A percentile compares a stretch with the other conserved stretches of the same genome.
phyloP scores from a whole-genome alignment of 1,284 basidiomycete species.

The Cyathus pygmaeus region DNA sequence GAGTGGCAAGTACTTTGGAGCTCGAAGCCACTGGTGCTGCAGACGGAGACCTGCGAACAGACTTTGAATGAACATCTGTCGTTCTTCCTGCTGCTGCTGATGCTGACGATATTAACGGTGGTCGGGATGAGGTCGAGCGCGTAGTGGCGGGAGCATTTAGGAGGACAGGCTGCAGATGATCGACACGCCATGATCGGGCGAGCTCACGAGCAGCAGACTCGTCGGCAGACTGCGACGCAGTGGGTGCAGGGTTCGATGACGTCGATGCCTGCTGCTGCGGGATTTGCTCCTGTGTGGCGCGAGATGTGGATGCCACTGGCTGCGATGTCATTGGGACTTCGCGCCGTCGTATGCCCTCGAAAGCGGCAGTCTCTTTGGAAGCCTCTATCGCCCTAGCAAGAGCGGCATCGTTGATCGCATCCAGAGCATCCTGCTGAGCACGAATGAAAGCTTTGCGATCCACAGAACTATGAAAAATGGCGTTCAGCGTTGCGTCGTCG shows the following conservation, averaged over 20 bases:
- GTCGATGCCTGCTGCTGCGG: conserved; percentile 5
- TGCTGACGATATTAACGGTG: not conserved
- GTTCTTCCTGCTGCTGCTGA: conserved; percentile 3
- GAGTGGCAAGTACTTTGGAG: too few species aligned
- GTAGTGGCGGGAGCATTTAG: too few species aligned
- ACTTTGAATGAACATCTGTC: not conserved
- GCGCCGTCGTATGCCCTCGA: not conserved
- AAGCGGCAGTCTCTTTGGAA: conserved; percentile 31
- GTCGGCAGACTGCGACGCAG: too few species aligned
- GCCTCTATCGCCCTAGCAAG: conserved; percentile 30
- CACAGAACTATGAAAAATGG: conserved; percentile 9
- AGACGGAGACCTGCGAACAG: too few species aligned
- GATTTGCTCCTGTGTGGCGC: conserved; percentile 7
- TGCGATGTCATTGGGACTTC: not conserved
- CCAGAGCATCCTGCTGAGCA: conserved; percentile 33
- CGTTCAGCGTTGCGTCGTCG: conserved; percentile 29
- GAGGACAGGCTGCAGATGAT: conserved; percentile 23
- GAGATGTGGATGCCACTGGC: not conserved
- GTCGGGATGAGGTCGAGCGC: too few species aligned
- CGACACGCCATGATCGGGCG: conserved; percentile 30
- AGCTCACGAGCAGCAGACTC: conserved; percentile 24
- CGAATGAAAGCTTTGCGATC: conserved; percentile 31
- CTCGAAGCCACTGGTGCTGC: too few species aligned
- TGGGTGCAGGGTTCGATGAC: not conserved
- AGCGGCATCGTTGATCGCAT: conserved; percentile 26